A percentile compares a stretch with the other conserved stretches of the same genome.
Conservation (phyloP, 2,329 filamentous ascomycete genomes). For the Aspergillus alliaceus region DNA sequence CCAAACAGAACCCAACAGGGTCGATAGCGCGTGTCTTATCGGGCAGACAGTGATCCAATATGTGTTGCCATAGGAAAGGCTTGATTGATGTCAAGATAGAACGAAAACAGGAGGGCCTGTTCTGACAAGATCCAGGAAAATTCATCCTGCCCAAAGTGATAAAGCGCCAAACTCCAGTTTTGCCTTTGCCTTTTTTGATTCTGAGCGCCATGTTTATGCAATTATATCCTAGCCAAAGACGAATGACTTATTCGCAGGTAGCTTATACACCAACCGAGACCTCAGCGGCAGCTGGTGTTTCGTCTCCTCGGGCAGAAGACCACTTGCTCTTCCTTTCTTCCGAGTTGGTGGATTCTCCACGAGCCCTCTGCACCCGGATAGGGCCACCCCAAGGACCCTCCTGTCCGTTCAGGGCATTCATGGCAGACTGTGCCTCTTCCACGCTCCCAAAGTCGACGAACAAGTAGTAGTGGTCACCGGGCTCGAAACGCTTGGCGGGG, state of each 20-base stretch:
- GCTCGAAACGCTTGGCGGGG: constrained; percentile 53
- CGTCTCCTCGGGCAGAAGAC: constrained; percentile 14
- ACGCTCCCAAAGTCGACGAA: constrained; percentile 63
- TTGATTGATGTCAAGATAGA: not conserved
- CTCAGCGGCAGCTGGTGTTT: constrained; percentile 3
- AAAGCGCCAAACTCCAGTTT: constrained; percentile 1
- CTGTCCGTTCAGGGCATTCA: constrained; percentile 44
- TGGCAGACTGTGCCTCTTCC: constrained; percentile 56
- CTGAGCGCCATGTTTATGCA: not conserved
- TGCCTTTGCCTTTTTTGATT: not conserved
- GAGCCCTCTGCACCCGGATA: constrained; percentile 41
- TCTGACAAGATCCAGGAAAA: not conserved
- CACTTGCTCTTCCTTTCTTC: constrained; percentile 27
- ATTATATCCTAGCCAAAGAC: not conserved
- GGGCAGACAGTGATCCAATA: not conserved
- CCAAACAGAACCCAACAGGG: not conserved
- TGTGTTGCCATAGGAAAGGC: not conserved
- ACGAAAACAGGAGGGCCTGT: not conserved
- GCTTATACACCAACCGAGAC: constrained; percentile 5
- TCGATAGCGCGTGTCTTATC: not conserved
- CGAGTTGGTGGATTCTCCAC: constrained; percentile 36
- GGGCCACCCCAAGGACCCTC: constrained; percentile 42
- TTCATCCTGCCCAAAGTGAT: not conserved
- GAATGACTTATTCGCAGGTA: not conserved
- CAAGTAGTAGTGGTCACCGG: constrained; percentile 62